Evolutionary conservation across 1,284 basidiomycete genomes (phyloP), one percentile per base, ranked within the genome.

Genomic region (Papiliotrema terrestris): DNA sequence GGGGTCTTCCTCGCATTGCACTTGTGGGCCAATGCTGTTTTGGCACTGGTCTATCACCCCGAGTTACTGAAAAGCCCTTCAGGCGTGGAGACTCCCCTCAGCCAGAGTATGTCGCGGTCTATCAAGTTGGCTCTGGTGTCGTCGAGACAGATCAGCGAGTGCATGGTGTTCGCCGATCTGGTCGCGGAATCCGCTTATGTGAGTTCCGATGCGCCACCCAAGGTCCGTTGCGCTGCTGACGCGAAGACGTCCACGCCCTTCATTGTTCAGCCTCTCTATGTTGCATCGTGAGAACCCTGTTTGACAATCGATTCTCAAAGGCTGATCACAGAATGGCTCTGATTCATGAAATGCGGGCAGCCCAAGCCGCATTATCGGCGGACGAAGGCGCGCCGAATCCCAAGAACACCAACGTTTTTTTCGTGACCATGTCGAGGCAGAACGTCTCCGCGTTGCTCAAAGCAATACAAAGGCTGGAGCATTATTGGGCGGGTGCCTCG

Each of bases 41-140:
- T 79, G 20, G 77, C 76, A 11, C 56, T 78, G 35, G 67, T 78
- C 0, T 78, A 79, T 54, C 78, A 79, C 55, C 77, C 78, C 2
- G 76, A 77, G 35, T 55, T 79, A n/a, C 62, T 78, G 25, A 69
- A 69, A 49, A 72, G 65, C 20, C 75, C 76, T 0, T 68, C 64
- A 13, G 78, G 77, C 1, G 65, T 65, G n/a, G 76, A 78, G 51
- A 78, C 76, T 32, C 78, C 77, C 0, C 55, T 79, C 53, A 72
- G 73, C 41, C 65, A 64, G 52, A 67, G 66, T 39, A 74, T 78
- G 73, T 67, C 69, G 22, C 66, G 73, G 15, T 74, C 71, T 20
- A 66, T 78, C 50, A 72, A 74, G 57, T 63, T 79, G 8, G 66
- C 73, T 17, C 58, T 78, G 8, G 70, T 73, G 11, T 72, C 69